Percentiles rank a stretch among this genome's conserved stretches.
phyloP scores from a whole-genome alignment of 345 rosid species.

The Citrus reticulata region DNA sequence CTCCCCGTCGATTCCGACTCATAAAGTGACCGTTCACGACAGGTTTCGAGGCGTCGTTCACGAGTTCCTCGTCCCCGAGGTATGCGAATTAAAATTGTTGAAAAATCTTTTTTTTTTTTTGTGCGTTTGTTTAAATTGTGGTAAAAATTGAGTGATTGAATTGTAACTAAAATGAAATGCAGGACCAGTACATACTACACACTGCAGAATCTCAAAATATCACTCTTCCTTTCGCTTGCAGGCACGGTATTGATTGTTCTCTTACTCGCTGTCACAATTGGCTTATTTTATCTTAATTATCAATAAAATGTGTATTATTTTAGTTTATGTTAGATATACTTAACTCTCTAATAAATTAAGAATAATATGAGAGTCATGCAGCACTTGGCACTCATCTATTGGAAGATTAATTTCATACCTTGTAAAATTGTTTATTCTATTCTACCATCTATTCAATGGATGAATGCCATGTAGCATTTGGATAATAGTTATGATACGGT shows the following conservation, averaged over 20 bases:
- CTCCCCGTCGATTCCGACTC: slow-evolving; percentile 48
- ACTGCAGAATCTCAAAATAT: slow-evolving; percentile 87
- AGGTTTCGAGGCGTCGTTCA: slow-evolving; percentile 75
- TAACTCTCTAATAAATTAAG: too few relatives aligned
- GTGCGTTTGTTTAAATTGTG: background rate
- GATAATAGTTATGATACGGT: too few relatives aligned
- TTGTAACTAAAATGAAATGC: slow-evolving; percentile 29
- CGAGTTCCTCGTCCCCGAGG: slow-evolving; percentile 91
- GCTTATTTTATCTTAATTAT: too few relatives aligned
- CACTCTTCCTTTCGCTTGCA: slow-evolving; percentile 90
- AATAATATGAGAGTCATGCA: too few relatives aligned
- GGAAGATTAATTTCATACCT: too few relatives aligned
- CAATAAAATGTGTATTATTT: too few relatives aligned
- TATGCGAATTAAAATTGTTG: slow-evolving; percentile 2
- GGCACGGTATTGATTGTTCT: slow-evolving; percentile 72
- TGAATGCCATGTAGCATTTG: too few relatives aligned
- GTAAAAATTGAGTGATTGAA: background rate
- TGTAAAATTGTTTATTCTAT: too few relatives aligned
- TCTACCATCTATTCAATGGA: too few relatives aligned
- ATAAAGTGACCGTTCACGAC: slow-evolving; percentile 87
- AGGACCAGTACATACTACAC: slow-evolving; percentile 95
- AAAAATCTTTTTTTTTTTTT: background rate
- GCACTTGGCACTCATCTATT: too few relatives aligned
- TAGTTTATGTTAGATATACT: too few relatives aligned
- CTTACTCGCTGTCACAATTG: background rate